These are phyloP conservation scores for Dittrichia graveolens DNA, from an alignment of 129 eudicot genomes.

Conservation along the genomic window DNA sequence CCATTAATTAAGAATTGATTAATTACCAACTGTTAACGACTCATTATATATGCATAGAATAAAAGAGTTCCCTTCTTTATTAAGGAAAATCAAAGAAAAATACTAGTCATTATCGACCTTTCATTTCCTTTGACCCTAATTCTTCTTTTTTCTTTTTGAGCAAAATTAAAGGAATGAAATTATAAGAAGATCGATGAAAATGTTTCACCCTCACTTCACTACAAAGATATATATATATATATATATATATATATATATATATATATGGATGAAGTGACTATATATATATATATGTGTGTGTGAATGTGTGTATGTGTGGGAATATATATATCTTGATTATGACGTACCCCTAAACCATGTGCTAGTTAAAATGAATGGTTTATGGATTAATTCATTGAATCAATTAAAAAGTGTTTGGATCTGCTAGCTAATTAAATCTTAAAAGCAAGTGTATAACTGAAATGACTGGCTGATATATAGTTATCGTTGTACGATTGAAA, in stretches of 20 bases:
- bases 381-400: conserved; percentile 23
- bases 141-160: too few species aligned
- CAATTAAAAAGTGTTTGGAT: background rate
- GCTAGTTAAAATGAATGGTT: too few species aligned
- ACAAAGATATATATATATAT: too few species aligned
- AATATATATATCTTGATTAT: too few species aligned
- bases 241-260: too few species aligned
- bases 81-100: conserved; percentile 1
- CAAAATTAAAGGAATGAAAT: too few species aligned
- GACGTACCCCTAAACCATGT: background rate
- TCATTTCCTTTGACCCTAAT: background rate
- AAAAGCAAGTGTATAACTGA: background rate
- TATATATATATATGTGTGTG: too few species aligned
- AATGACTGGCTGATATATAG: background rate
- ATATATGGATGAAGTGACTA: too few species aligned
- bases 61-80: conserved; percentile 28
- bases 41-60: conserved; percentile 1
- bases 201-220: too few species aligned
- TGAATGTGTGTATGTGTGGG: too few species aligned
- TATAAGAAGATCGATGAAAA: too few species aligned
- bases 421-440: too few species aligned
- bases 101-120: background rate
- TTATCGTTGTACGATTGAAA: background rate
- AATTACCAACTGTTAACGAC: conserved; percentile 18
- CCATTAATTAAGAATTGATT: conserved; percentile 24